Evolutionary conservation across 371 early-diverging fungal genomes (phyloP).

Genomic region (Mortierella sp.): DNA sequence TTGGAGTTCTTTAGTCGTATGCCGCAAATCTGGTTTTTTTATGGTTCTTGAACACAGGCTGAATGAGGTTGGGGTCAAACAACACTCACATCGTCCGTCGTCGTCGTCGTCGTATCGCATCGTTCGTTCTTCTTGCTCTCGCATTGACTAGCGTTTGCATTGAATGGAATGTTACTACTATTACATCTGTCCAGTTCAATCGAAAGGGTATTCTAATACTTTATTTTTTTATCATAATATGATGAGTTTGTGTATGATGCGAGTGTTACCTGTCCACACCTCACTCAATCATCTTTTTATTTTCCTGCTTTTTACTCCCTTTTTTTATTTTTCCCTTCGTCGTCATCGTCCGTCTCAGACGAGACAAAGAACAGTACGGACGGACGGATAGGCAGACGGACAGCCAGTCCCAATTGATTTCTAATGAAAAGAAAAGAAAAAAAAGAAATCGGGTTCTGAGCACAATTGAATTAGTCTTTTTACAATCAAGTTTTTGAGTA

Average conservation of each 20-base stretch:
- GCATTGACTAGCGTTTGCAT: slow-evolving; percentile 11
- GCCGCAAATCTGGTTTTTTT: slow-evolving; percentile 1
- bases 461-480: not conserved
- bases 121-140: not conserved
- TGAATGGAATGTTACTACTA: slow-evolving; percentile 17
- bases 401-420: slow-evolving; percentile 4
- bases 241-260: not conserved
- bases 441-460: slow-evolving; percentile 10
- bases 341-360: slow-evolving; percentile 7
- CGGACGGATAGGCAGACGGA: not conserved
- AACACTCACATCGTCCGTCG: no score
- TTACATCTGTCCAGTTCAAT: not conserved
- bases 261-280: not conserved
- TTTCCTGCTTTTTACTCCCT: not conserved
- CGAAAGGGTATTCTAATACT: not conserved
- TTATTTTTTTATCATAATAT: slow-evolving; percentile 3
- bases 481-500: not conserved
- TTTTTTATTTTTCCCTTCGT: not conserved
- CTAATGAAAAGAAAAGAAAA: slow-evolving; percentile 2
- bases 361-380: no score
- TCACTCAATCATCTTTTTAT: not conserved
- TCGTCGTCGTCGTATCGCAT: not conserved
- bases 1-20: not conserved
- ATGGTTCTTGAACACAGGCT: not conserved
- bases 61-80: no score